Base-by-base conservation (phyloP, 495 filamentous ascomycete genomes). In the Lindgomyces ingoldianus region DNA sequence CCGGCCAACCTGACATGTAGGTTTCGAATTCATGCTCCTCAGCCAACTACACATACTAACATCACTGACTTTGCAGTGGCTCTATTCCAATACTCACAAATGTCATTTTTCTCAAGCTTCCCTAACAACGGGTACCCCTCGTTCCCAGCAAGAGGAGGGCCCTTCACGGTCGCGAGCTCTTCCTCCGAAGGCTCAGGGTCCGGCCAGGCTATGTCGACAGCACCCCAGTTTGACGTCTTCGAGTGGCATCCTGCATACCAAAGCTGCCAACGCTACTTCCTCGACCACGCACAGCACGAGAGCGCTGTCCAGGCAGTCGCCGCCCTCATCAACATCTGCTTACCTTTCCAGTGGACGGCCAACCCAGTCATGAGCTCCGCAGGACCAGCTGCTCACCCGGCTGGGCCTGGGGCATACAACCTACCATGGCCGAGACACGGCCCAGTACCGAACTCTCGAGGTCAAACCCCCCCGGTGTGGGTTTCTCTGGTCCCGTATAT, bases 201-300 rank as follows among this genome's bases (percentile, higher is more conserved):
- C 18, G 48, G 57, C 11, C 62, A 59, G 44, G 60, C 58, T n/a
- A 46, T 68, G 39, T 57, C 67, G 22, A 60, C 60, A 46, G 70
- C 74, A 30, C 72, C 74, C 18, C 59, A 79, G 57, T 91, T 91
- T 74, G 93, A 96, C 75, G 88, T 97, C 60, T 85, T 97, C 73
- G 89, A 91, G 60, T 98, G 94, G 94, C 89, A 96, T 72, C 91
- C 92, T 16, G 85, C 88, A 51, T 96, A 96, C 76, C 90, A 93
- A 74, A 91, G 85, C 67, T 98, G 94, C 76, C 89, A 93, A 63
- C 84, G 85, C 41, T 97, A 95, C 80, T 98, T 98, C 77, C 79
- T 97, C 68, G 91, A 96, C 71, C 86, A 93, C 74, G 91, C 92
- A 4, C 94, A 98, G 72, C 90, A 95, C 76, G 87, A 84, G 62